Base-by-base conservation (phyloP, 2,329 filamentous ascomycete species). In the Aureobasidium mangrovei region DNA sequence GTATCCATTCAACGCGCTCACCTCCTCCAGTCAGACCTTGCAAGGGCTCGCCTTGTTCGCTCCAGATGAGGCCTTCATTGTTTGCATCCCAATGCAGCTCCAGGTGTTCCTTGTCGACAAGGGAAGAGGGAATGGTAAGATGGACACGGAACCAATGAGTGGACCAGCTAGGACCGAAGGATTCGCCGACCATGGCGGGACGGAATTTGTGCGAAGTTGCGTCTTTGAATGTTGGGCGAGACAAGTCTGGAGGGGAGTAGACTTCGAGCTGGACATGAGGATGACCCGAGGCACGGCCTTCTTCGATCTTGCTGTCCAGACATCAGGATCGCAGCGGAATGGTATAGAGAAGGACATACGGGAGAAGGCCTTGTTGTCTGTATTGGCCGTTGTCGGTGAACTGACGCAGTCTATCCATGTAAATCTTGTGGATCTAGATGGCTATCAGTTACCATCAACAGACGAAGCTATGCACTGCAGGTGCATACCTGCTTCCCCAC, bases 1-100 rank as follows among this genome's bases (percentile, higher is more conserved):
- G 77, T 57, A 95, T 82, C 91, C 91, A 98, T 70, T 97, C 90
- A 12, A 84, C 79, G 53, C 93, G 81, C 65, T 98, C 93, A 39
- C 88, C 88, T 54, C 86, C 85, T 18, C 93, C 93, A 0, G 91
- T 96, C 63, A 98, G 74, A 10, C 93, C 93, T 70, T 98, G 93
- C 31, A 96, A 76, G 2, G 91, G 89, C 57, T 86, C 81, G n/a
- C 93, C 93, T 59, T 95, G 82, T 57, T 91, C 83, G 0, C 85
- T 87, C 89, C 91, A 98, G 42, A 98, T 82, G 70, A 97, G 74
- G n/a, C 88, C 93, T 72, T 98, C 93, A 62, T 90, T 95, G 73
- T 88, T 86, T 36, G 86, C 85, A 71, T 98, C 91, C 91, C 93
- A 98, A 64, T 95, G 90, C 56, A 97, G 83, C 70, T 97, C 91